Evolutionary conservation across 75 land plant genomes (phyloP), one percentile per base, ranked within the genome.

Genomic region (Pinus albicaulis): DNA sequence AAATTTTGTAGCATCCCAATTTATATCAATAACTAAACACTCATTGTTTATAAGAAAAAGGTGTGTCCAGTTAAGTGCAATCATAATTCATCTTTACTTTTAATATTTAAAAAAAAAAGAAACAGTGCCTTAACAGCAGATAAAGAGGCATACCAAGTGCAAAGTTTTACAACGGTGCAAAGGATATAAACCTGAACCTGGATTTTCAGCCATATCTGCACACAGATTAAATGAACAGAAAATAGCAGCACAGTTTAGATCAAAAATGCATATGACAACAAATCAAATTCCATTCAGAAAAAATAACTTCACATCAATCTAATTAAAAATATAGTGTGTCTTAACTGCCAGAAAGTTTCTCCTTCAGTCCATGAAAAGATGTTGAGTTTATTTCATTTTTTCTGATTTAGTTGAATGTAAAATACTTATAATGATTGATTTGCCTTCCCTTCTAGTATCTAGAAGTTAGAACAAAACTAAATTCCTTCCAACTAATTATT

Each of bases 151-250:
- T 55, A 90, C 95, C 90, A 90, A 75, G 77, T 92, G 95, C 68
- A 92, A 56, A 26, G 82, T 86, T 77, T 92, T 92, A 81, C 92
- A 86, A 23, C 87, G 88, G 73, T 90, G 92, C 76, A 84, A 26
- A 1, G 95, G 95, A 57, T 77, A 92, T 83, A 88, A 58, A 69
- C 79, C 59, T 73, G 83, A 84, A 63, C 60, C 73, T 26, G 86
- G 64, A 76, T 62, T 66, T 57, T 58, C 31, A 5, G 80, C 85
- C 90, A 86, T 86, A 73, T 77, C 87, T 85, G 82, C 62, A 76
- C 61, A 76, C 44, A 68, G 52, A 68, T 68, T 4, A 68, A 68
- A 66, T 38, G 11, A 68, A 20, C 44, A 8, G 11, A 38, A 17
- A 66, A 66, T 3, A 19, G n/a, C 20, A 36, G 22, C 11, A 68